phyloP scores from a whole-genome alignment of 345 rosid species.

The Bruguiera gymnorhiza region DNA sequence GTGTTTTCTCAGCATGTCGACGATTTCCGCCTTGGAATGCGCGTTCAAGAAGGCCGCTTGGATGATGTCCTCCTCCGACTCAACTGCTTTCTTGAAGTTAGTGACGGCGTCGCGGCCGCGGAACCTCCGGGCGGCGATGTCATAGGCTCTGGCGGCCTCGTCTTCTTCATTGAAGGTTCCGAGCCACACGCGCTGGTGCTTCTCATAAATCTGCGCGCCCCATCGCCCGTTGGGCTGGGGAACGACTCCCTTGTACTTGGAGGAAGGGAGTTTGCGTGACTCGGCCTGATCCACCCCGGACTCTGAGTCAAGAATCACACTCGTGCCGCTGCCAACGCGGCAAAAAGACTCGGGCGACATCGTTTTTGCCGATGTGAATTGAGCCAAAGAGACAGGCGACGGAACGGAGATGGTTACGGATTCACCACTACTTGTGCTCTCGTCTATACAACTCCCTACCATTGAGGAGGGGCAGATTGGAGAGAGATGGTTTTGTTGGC shows the following conservation, averaged over 20 bases:
- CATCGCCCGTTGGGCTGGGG: constrained; percentile 95
- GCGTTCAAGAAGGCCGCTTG: constrained; percentile 54
- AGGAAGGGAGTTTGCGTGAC: constrained; percentile 77
- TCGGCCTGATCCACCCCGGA: constrained; percentile 59
- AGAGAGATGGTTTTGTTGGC: constrained; percentile 6
- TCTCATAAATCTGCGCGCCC: constrained; percentile 99
- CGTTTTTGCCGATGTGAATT: constrained; percentile 10
- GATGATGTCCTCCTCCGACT: constrained; percentile 34
- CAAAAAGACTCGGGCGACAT: constrained; percentile 40
- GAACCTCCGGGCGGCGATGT: constrained; percentile 73
- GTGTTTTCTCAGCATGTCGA: constrained; percentile 88
- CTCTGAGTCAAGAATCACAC: constrained; percentile 55
- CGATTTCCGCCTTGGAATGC: constrained; percentile 81
- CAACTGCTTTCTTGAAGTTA: constrained; percentile 48
- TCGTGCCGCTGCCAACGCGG: constrained; percentile 56
- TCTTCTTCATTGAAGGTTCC: constrained; percentile 82
- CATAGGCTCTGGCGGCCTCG: constrained; percentile 83
- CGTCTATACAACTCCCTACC: constrained; percentile 58
- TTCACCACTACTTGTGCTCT: constrained; percentile 39
- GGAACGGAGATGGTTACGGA: constrained; percentile 32
- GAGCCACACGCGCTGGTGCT: constrained; percentile 90
- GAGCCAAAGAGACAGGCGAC: constrained; percentile 20
- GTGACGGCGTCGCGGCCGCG: constrained; percentile 84
- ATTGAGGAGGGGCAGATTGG: constrained; percentile 14
- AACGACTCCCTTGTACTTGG: constrained; percentile 93